Percentiles rank a stretch among this genome's conserved stretches.
These are phyloP conservation scores for Tolypocladium nubicola DNA, from an alignment of 2,329 filamentous ascomycete genomes.

Conservation along the genomic window DNA sequence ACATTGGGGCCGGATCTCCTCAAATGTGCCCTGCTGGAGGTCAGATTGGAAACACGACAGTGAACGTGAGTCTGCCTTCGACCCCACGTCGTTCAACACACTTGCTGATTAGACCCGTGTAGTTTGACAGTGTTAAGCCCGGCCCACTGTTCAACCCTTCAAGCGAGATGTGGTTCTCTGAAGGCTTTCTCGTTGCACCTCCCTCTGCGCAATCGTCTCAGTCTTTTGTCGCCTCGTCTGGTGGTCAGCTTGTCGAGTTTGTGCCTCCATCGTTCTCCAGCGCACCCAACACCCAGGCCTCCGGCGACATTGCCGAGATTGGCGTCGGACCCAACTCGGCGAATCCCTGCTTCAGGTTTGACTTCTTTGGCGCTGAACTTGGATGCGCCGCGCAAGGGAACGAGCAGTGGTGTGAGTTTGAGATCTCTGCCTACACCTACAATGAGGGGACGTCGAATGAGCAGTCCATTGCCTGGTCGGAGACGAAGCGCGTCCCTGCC, in stretches of 20 bases:
- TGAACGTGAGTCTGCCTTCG: constrained; percentile 20
- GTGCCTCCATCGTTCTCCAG: constrained; percentile 23
- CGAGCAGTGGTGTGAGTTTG: constrained; percentile 29
- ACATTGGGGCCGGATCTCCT: constrained; percentile 6
- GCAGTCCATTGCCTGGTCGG: constrained; percentile 27
- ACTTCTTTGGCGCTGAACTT: constrained; percentile 26
- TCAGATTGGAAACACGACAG: constrained; percentile 24
- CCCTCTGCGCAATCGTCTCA: constrained; percentile 19
- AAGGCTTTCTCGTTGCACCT: constrained; percentile 27
- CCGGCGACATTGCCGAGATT: constrained; percentile 26
- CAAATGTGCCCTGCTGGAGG: constrained; percentile 17
- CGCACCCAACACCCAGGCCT: constrained; percentile 9
- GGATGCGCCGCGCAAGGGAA: constrained; percentile 24
- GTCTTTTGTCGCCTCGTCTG: constrained; percentile 26
- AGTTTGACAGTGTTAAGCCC: constrained; percentile 26
- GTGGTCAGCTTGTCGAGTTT: constrained; percentile 28
- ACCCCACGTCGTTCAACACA: background rate
- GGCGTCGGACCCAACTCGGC: constrained; percentile 26
- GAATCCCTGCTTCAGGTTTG: constrained; percentile 27
- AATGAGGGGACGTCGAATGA: constrained; percentile 20
- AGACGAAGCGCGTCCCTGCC: constrained; percentile 26
- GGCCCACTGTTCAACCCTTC: constrained; percentile 29
- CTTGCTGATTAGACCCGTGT: constrained; percentile 6
- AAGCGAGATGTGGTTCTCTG: constrained; percentile 29
- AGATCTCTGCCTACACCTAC: constrained; percentile 29